A percentile compares a stretch with the other conserved stretches of the same genome.
These are phyloP conservation scores for Blumeria graminis DNA, from an alignment of 2,329 filamentous ascomycete genomes.

Conservation along the genomic window DNA sequence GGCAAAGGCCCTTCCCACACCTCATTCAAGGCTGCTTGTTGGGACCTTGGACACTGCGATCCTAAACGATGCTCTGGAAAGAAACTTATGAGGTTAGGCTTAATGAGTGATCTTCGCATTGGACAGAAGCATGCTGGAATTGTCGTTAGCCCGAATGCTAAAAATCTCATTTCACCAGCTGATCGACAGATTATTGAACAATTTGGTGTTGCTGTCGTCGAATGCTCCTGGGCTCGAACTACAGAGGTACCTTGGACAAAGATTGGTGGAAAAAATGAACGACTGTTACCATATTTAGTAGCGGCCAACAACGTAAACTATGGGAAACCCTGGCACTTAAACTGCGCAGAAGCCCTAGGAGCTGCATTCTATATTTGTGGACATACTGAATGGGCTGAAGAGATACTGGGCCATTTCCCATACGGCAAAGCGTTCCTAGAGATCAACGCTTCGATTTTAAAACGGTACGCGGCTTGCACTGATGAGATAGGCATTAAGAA, in stretches of 20 bases:
- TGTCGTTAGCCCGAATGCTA: slow-evolving; percentile 87
- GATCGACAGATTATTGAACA: slow-evolving; percentile 64
- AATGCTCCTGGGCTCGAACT: slow-evolving; percentile 89
- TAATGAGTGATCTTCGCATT: slow-evolving; percentile 81
- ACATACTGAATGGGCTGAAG: slow-evolving; percentile 69
- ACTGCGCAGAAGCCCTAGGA: slow-evolving; percentile 85
- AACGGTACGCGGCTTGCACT: slow-evolving; percentile 61
- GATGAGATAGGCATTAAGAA: slow-evolving; percentile 65
- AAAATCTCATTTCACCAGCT: slow-evolving; percentile 58
- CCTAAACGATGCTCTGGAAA: slow-evolving; percentile 93
- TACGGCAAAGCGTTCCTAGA: slow-evolving; percentile 77
- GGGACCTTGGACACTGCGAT: slow-evolving; percentile 95
- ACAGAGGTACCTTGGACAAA: slow-evolving; percentile 74
- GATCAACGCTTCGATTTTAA: slow-evolving; percentile 66
- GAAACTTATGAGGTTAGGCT: slow-evolving; percentile 67
- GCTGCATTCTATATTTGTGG: slow-evolving; percentile 88
- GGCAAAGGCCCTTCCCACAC: slow-evolving; percentile 16
- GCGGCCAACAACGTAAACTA: slow-evolving; percentile 96
- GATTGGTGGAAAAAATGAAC: slow-evolving; percentile 83
- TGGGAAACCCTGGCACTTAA: slow-evolving; percentile 79
- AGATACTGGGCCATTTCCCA: slow-evolving; percentile 60
- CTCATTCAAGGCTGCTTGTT: slow-evolving; percentile 78
- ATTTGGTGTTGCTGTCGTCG: slow-evolving; percentile 82
- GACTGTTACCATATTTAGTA: slow-evolving; percentile 78
- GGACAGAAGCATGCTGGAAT: slow-evolving; percentile 83